Percentiles rank a stretch among this genome's conserved stretches.
Conservation (phyloP, 768 basidiomycete genomes). For the Dentipellis fragilis region DNA sequence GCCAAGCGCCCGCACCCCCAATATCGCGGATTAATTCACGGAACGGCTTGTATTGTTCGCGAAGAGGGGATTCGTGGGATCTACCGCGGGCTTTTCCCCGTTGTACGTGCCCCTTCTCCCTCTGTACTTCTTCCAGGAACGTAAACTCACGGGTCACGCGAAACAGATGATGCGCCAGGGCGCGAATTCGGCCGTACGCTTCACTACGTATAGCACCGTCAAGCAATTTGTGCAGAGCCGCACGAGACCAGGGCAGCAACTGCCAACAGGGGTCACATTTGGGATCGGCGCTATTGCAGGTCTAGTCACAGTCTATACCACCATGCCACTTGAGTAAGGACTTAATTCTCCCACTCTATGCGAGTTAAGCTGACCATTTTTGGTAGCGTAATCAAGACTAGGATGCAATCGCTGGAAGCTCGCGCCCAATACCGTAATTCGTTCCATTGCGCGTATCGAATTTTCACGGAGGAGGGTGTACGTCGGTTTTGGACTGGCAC, state of each 20-base stretch:
- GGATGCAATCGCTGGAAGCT: conserved; percentile 92
- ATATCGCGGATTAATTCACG: conserved; percentile 83
- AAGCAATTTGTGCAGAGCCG: conserved; percentile 90
- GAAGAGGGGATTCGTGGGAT: conserved; percentile 80
- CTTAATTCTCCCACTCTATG: neutral
- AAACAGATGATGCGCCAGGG: conserved; percentile 92
- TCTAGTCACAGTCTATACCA: conserved; percentile 87
- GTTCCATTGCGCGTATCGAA: conserved; percentile 92
- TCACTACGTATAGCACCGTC: conserved; percentile 89
- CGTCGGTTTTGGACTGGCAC: conserved; percentile 95
- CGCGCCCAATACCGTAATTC: conserved; percentile 81
- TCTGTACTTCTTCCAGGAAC: neutral
- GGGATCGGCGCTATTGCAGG: conserved; percentile 92
- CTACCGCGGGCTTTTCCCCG: conserved; percentile 89
- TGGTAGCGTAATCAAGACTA: conserved; percentile 85
- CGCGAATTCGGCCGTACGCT: conserved; percentile 92
- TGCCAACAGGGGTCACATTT: conserved; percentile 87
- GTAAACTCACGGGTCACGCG: neutral
- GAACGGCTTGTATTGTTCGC: conserved; percentile 66
- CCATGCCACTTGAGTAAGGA: conserved; percentile 72
- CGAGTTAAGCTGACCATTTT: neutral
- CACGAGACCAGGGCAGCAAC: conserved; percentile 68
- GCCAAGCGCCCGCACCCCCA: conserved; percentile 76
- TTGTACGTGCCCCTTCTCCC: conserved; percentile 49
- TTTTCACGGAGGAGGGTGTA: conserved; percentile 88